Evolutionary conservation across 163 green algal genomes (phyloP).

Genomic region (Chlamydomonas reinhardtii): DNA sequence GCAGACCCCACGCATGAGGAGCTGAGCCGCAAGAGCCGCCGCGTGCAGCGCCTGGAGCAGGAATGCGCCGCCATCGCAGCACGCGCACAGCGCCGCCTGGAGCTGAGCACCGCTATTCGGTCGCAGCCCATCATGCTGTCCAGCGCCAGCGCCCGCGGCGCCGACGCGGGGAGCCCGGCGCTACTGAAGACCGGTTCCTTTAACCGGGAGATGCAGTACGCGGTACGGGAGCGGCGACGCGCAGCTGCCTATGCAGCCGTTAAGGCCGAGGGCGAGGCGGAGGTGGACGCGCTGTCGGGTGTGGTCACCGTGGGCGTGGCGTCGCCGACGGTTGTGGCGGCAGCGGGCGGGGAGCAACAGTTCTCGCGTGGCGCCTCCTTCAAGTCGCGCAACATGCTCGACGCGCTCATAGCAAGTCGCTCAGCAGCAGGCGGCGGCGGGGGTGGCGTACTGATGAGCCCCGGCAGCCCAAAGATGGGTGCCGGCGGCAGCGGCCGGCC

Average conservation of each 20-base stretch:
- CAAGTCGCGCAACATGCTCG: constrained; percentile 50
- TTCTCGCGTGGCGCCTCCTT: background rate
- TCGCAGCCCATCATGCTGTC: constrained; percentile 5
- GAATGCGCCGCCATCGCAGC: constrained; percentile 55
- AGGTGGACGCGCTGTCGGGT: background rate
- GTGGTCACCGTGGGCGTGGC: background rate
- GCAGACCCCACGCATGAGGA: constrained; percentile 38
- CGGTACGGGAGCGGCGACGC: constrained; percentile 38
- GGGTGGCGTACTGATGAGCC: background rate
- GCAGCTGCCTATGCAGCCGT: constrained; percentile 36
- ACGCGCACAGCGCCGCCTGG: constrained; percentile 46
- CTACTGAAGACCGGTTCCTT: constrained; percentile 8
- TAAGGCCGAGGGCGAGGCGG: constrained; percentile 17
- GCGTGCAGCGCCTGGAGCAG: constrained; percentile 47
- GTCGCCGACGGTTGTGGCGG: too few relatives aligned
- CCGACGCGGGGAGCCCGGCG: background rate
- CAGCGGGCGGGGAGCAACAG: too few relatives aligned
- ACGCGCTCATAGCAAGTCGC: constrained; percentile 36
- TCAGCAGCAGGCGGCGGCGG: background rate
- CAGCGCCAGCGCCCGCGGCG: background rate
- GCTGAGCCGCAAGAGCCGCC: constrained; percentile 39
- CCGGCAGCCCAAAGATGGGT: too few relatives aligned
- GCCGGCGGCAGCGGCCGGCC: background rate
- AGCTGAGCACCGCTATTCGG: constrained; percentile 41
- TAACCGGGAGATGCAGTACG: constrained; percentile 35